A percentile compares a stretch with the other conserved stretches of the same genome.
Evolutionary conservation across 2,329 filamentous ascomycete species (phyloP).

Genomic region (Beauveria sp.): DNA sequence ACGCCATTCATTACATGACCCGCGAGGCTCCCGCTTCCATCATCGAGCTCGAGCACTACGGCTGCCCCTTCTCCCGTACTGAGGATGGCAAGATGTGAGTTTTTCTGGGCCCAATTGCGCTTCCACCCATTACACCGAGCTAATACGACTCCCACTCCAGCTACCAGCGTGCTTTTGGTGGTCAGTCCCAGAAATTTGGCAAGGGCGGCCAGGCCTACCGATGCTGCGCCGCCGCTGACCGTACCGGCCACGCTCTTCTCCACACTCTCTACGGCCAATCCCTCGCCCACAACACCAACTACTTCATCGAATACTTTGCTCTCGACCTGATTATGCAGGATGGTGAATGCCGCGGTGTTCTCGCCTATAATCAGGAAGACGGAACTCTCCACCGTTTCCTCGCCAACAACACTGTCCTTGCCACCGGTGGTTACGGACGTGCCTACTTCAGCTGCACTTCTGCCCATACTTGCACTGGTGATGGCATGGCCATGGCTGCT

Average conservation of each 20-base stretch:
- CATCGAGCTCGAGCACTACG: constrained; percentile 94
- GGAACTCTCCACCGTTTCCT: constrained; percentile 96
- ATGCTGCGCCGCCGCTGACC: constrained; percentile 91
- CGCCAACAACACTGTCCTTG: constrained; percentile 91
- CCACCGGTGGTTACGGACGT: constrained; percentile 94
- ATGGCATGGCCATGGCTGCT: constrained; percentile 98
- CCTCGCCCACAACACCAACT: constrained; percentile 95
- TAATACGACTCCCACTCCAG: constrained; percentile 31
- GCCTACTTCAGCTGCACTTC: constrained; percentile 98
- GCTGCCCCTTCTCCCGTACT: constrained; percentile 92
- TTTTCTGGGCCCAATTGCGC: neutral
- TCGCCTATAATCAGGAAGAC: constrained; percentile 98
- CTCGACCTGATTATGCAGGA: constrained; percentile 96
- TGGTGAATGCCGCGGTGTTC: constrained; percentile 89
- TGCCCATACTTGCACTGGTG: constrained; percentile 96
- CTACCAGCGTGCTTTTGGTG: constrained; percentile 97
- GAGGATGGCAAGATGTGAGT: constrained; percentile 88
- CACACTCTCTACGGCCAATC: constrained; percentile 99
- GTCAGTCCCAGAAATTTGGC: constrained; percentile 88
- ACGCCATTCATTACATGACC: constrained; percentile 98
- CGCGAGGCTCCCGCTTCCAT: constrained; percentile 86
- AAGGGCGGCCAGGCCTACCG: constrained; percentile 98
- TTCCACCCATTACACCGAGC: neutral
- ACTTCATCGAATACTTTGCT: constrained; percentile 99
- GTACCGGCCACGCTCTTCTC: constrained; percentile 93